phyloP scores from a whole-genome alignment of 2,329 filamentous ascomycete genomes.

The Parafenestella ontariensis region DNA sequence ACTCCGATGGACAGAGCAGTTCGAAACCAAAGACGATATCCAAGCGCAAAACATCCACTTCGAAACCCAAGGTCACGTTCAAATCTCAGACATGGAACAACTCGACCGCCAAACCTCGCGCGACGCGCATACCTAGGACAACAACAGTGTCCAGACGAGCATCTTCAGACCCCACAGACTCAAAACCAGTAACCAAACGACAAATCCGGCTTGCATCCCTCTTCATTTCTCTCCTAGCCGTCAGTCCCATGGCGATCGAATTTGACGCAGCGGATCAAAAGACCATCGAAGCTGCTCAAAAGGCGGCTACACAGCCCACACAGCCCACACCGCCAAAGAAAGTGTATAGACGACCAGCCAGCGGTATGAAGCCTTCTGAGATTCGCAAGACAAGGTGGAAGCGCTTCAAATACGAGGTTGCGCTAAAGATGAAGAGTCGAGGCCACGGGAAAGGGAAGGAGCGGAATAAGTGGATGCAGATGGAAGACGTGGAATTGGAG shows the following conservation, averaged over 20 bases:
- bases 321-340: conserved; percentile 9
- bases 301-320: conserved; percentile 3
- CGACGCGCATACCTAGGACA: neutral
- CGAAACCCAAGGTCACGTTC: conserved; percentile 4
- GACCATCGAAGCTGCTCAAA: conserved; percentile 22
- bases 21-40: conserved; percentile 1
- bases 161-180: neutral
- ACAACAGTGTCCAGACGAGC: neutral
- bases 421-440: conserved; percentile 13
- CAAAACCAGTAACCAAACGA: conserved; percentile 13
- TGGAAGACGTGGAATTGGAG: conserved; percentile 55
- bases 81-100: conserved; percentile 8
- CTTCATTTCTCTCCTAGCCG: conserved; percentile 24
- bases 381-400: conserved; percentile 19
- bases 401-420: conserved; percentile 20
- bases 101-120: neutral
- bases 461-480: neutral
- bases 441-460: conserved; percentile 8
- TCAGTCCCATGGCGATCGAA: conserved; percentile 23
- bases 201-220: conserved; percentile 23
- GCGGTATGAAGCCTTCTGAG: conserved; percentile 9
- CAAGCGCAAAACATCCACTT: conserved; percentile 1
- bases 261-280: conserved; percentile 17
- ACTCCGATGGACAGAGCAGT: neutral
- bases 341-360: neutral